Percentiles rank a stretch among this genome's conserved stretches.
phyloP scores from a whole-genome alignment of 441 rosid species.

The Sinapis alba region DNA sequence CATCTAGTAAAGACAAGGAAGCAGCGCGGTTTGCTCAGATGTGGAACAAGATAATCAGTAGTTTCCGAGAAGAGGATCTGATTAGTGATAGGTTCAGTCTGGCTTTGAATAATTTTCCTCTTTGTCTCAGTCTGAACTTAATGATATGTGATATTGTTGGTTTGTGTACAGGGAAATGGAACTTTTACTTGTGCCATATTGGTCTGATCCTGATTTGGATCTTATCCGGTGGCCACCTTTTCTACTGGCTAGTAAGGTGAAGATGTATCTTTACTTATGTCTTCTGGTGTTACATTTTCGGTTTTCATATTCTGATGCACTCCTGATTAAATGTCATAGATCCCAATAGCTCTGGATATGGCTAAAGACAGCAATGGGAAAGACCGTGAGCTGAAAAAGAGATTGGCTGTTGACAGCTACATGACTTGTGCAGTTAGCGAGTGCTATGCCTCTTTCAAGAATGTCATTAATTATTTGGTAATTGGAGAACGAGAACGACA shows the following conservation, averaged over 20 bases:
- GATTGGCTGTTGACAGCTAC: conserved; percentile 54
- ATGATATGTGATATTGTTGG: conserved; percentile 5
- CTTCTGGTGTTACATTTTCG: background rate
- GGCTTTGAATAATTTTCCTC: background rate
- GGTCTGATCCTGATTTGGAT: conserved; percentile 62
- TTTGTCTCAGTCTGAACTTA: background rate
- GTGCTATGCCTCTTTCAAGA: conserved; percentile 70
- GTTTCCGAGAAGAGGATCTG: conserved; percentile 78
- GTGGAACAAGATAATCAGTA: conserved; percentile 70
- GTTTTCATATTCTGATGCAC: background rate
- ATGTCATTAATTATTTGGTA: conserved; percentile 58
- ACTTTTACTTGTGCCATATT: conserved; percentile 73
- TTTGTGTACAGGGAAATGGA: conserved; percentile 62
- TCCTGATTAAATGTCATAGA: conserved; percentile 43
- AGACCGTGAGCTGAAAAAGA: conserved; percentile 63
- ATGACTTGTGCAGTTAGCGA: conserved; percentile 73
- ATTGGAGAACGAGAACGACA: conserved; percentile 49
- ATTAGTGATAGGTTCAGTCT: conserved; percentile 59
- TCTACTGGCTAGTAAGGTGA: conserved; percentile 76
- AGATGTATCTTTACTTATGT: conserved; percentile 2
- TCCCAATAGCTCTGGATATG: conserved; percentile 86
- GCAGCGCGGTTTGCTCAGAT: conserved; percentile 39
- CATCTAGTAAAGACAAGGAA: conserved; percentile 55
- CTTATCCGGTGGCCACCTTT: conserved; percentile 79
- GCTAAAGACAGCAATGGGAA: conserved; percentile 71